phyloP scores from a whole-genome alignment of 2,329 filamentous ascomycete genomes.

The Capronia epimyces region DNA sequence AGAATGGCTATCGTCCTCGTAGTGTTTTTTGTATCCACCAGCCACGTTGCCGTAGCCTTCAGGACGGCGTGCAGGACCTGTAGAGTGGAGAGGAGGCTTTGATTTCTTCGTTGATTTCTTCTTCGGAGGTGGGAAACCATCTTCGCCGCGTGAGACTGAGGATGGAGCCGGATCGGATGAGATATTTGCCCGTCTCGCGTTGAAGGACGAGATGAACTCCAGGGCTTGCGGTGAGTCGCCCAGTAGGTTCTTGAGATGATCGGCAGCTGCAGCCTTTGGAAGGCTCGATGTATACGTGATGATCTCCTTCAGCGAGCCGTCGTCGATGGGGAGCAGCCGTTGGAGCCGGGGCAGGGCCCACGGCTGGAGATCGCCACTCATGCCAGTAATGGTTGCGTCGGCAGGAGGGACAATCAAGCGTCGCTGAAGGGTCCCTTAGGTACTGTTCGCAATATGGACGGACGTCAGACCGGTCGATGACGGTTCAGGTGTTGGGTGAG shows the following conservation, averaged over 20 bases:
- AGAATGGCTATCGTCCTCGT: constrained; percentile 33
- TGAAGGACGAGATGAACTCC: constrained; percentile 69
- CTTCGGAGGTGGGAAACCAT: constrained; percentile 27
- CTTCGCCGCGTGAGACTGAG: neutral
- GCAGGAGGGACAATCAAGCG: no score
- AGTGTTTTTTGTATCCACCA: constrained; percentile 72
- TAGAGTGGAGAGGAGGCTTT: constrained; percentile 55
- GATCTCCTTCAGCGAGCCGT: constrained; percentile 76
- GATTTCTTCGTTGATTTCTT: constrained; percentile 52
- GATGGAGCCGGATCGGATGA: constrained; percentile 19
- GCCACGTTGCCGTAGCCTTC: constrained; percentile 59
- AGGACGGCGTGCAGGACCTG: constrained; percentile 57
- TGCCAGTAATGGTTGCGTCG: no score
- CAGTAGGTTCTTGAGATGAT: constrained; percentile 81
- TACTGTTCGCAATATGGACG: no score
- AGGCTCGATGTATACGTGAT: constrained; percentile 74
- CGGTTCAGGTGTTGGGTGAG: no score
- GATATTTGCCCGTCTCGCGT: constrained; percentile 52
- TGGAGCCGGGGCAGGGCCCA: constrained; percentile 69
- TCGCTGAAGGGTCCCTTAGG: no score
- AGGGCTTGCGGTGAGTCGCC: constrained; percentile 73
- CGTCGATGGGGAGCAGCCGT: constrained; percentile 74
- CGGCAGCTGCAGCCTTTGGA: constrained; percentile 68
- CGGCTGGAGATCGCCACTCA: constrained; percentile 39
- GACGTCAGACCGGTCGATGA: no score